These are phyloP conservation scores for Royoungia palumana DNA, from an alignment of 768 basidiomycete species.

Conservation along the genomic window DNA sequence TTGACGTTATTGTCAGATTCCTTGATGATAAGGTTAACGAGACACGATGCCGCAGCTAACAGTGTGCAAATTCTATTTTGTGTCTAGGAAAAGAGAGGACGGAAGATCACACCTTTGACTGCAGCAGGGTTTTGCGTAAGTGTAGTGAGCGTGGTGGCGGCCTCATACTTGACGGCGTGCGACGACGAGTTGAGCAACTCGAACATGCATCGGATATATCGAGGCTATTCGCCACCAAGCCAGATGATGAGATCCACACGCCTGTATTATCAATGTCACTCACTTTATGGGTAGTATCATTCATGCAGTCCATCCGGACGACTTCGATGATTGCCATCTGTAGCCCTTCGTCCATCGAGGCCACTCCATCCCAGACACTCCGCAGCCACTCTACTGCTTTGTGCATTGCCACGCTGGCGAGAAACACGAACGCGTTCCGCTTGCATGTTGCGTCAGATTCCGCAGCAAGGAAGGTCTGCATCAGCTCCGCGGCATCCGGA, in stretches of 20 bases:
- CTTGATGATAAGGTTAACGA: slow-evolving; percentile 87
- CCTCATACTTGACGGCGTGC: slow-evolving; percentile 96
- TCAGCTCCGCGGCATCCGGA: slow-evolving; percentile 93
- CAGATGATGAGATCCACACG: slow-evolving; percentile 4
- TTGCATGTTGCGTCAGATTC: slow-evolving; percentile 97
- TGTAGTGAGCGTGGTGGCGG: slow-evolving; percentile 89
- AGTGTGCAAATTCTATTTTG: slow-evolving; percentile 1
- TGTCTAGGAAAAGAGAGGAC: neutral
- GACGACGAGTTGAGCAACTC: slow-evolving; percentile 87
- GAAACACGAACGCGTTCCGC: slow-evolving; percentile 95
- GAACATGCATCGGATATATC: slow-evolving; percentile 91
- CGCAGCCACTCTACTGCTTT: slow-evolving; percentile 92
- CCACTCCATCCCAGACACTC: slow-evolving; percentile 79
- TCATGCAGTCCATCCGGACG: slow-evolving; percentile 84
- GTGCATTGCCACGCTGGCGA: slow-evolving; percentile 79
- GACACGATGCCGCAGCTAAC: slow-evolving; percentile 81
- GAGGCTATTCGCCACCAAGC: slow-evolving; percentile 47
- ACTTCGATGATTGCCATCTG: slow-evolving; percentile 97
- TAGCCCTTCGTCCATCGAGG: slow-evolving; percentile 81
- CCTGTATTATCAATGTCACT: slow-evolving; percentile 25
- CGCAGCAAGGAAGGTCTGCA: slow-evolving; percentile 93
- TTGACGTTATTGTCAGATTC: slow-evolving; percentile 99
- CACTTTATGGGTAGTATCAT: slow-evolving; percentile 79
- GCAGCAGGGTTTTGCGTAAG: slow-evolving; percentile 95
- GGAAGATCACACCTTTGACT: slow-evolving; percentile 67